Evolutionary conservation across 441 rosid species (phyloP), one percentile per base, ranked within the genome.

Genomic region (Erodium trifolium): DNA sequence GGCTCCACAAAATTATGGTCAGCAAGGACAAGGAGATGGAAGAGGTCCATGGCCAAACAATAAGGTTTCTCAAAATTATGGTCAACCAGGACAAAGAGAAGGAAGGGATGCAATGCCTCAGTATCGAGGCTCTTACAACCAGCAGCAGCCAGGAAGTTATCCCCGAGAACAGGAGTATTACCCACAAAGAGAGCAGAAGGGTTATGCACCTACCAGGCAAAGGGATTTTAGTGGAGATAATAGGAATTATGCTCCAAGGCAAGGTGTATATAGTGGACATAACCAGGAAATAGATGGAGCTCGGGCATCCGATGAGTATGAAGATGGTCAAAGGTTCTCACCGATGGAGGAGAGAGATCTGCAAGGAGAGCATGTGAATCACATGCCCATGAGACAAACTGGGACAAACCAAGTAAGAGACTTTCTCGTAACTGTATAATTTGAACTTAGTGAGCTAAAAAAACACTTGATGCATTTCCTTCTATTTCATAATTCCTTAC

Each of bases 361-460:
- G 66, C 83, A 77, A 41, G 86, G 80, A 76, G 86, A 76, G 53
- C 76, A 81, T 70, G 68, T 80, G 83, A 75, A 71, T 73, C 62
- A 72, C 31, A 65, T 27, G 14, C 19, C 23, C 1, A 55, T 7
- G 63, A 85, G 81, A 62, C 84, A 81, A 75, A 70, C 80, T 0
- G 74, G 81, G n/a, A 47, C 72, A 59, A 77, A 82, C 70, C 85
- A 79, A 72, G 97, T 87, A 86, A 80, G 72, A 18, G 29, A 49
- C 7, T 41, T 73, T 51, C 37, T 62, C 6, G 10, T 7, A 66
- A 67, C 43, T 66, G 11, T 65, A 64, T 68, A 69, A 43, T 39
- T 39, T 29, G 60, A 65, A 73, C 23, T 9, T 62, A 4, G 17
- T 55, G 8, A 55, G 62, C 19, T 43, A 11, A 37, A 43, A 43